Evolutionary conservation across 2,329 filamentous ascomycete genomes (phyloP), one percentile per base, ranked within the genome.

Genomic region (Phialophora macrospora): DNA sequence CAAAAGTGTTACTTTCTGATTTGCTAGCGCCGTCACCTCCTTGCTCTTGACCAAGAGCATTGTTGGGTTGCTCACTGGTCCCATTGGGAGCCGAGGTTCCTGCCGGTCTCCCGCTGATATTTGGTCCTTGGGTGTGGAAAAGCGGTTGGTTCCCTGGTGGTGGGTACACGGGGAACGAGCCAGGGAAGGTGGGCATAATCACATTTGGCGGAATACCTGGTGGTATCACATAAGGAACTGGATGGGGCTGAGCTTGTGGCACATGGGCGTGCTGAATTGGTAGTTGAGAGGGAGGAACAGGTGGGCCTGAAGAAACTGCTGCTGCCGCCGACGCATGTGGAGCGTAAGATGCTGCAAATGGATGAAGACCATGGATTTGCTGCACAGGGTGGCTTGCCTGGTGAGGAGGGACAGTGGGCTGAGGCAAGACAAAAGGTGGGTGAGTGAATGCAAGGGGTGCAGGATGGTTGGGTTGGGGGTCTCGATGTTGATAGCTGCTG

Each of bases 161-260:
- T 9, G 62, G 62, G 38, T 65, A 69, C 28, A 67, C 28, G 24
- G 64, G 62, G 9, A 63, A 22, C 14, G 57, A 2, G 9, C 58
- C 56, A 12, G 64, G 62, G 6, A 60, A n/a, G 3, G 61, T 30
- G 24, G 56, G 63, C 55, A 65, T 38, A 20, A 60, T 24, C 41
- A 24, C 22, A 17, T 51, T 44, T 46, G 52, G 48, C n/a, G 59
- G 59, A 8, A 67, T 4, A 56, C 54, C 59, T 28, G 60, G 28
- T 32, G 64, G 58, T 24, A 63, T 22, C 22, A 58, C 44, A 14
- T 51, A 51, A 24, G 9, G 49, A 41, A 55, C 12, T 28, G 54
- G 41, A 17, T 55, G 57, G 46, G 57, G 61, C 17, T 63, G 62
- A 12, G n/a, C 22, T 14, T 41, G 32, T 38, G 41, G 51, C 26